Evolutionary conservation across 2,329 filamentous ascomycete species (phyloP), one percentile per base, ranked within the genome.

Genomic region (Nothophoma quercina): DNA sequence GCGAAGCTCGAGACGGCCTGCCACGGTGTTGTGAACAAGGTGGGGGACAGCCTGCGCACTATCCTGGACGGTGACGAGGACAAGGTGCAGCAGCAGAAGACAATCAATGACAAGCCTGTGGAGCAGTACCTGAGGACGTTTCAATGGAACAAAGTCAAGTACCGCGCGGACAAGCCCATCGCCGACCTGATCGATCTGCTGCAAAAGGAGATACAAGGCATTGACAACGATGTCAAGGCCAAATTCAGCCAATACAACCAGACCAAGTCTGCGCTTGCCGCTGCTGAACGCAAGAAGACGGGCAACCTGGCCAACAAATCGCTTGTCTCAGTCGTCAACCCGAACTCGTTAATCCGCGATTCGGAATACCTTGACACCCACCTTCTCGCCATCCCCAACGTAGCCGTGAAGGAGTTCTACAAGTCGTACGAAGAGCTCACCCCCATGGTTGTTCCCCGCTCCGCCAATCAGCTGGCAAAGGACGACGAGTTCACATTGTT

Each of bases 321-420:
- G 10, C 87, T 99, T 60, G 87, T 90, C n/a, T 87, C 91, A 10
- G 86, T 98, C 58, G 88, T 99, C 65, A 84, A 93, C 68, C 92
- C 93, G 7, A 65, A 64, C 7, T 81, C 84, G 47, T 78, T 93
- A 53, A 85, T 97, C 59, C 89, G 89, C 75, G 88, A 96, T 72
- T 97, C 93, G 16, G 95, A 99, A 78, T 98, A 96, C 77, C 87
- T 99, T 65, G 92, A 97, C 78, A 97, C 95, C 23, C 93, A 97
- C 73, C 86, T 99, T 23, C 83, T 99, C 62, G 95, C 91, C 16
- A 90, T 99, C 7, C 95, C 95, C 2, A 85, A 84, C 39, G 87
- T 86, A 62, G 81, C 85, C 50, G 87, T 89, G 67, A 96, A 96
- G 73, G 93, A 98, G 30, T 99, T 96, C 70, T 79, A 96, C 60